These are phyloP conservation scores for Entoloma clypeatum DNA, from an alignment of 1,284 basidiomycete genomes.

Conservation along the genomic window DNA sequence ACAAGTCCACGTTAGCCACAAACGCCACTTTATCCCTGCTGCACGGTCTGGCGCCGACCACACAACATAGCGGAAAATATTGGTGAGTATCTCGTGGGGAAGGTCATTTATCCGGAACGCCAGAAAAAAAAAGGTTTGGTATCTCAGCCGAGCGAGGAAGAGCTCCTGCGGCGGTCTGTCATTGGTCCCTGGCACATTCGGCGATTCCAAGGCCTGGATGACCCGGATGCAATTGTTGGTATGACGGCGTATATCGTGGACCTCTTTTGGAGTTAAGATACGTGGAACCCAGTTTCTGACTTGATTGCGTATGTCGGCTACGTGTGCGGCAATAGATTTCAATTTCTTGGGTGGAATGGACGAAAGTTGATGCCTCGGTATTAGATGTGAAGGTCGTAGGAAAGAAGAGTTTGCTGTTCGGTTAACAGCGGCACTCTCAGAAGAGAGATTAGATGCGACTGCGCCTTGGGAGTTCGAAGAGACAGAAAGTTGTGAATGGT, in stretches of 20 bases:
- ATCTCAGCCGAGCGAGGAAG: conserved; percentile 27
- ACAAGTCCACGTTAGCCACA: conserved; percentile 56
- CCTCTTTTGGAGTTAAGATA: conserved; percentile 21
- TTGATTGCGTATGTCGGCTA: background rate
- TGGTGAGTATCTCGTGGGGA: conserved; percentile 57
- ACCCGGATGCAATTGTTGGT: conserved; percentile 21
- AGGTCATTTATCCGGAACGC: conserved; percentile 58
- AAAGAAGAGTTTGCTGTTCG: too few relatives aligned
- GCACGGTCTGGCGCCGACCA: conserved; percentile 40
- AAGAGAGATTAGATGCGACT: too few relatives aligned
- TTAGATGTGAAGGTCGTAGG: too few relatives aligned
- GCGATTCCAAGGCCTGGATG: conserved; percentile 24
- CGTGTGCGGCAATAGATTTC: background rate
- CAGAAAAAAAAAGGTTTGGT: conserved; percentile 26
- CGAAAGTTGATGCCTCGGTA: too few relatives aligned
- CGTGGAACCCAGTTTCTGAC: conserved; percentile 26
- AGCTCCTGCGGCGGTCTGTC: conserved; percentile 26
- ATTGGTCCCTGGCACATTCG: conserved; percentile 16
- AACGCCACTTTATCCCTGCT: conserved; percentile 37
- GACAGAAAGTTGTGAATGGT: too few relatives aligned
- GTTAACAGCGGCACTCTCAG: too few relatives aligned
- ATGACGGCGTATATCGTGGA: conserved; percentile 18
- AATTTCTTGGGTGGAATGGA: background rate
- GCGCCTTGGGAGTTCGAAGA: too few relatives aligned
- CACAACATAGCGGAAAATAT: conserved; percentile 55